Evolutionary conservation across 2,329 filamentous ascomycete species (phyloP), one percentile per base, ranked within the genome.

Genomic region (Trichoderma harzianum): DNA sequence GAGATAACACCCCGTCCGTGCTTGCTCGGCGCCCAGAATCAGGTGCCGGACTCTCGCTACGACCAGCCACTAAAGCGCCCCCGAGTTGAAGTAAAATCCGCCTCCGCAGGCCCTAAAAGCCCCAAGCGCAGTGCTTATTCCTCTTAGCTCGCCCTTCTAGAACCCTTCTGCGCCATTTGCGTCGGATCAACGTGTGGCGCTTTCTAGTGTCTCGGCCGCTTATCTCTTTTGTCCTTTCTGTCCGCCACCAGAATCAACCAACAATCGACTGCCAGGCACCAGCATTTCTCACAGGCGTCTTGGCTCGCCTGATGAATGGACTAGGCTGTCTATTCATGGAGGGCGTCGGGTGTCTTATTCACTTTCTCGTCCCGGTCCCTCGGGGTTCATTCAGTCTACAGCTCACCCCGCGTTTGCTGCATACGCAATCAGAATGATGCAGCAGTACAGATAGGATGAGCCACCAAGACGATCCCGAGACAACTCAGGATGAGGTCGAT

Each of bases 111-210:
- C 12, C 39, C 62, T 24, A 65, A 60, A 32, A 43, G 53, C 65
- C 51, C 64, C 34, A 60, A 60, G 32, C 65, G 55, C 36, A 26
- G 55, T 60, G 55, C 53, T 69, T 69, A 60, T 69, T 65, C 26
- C 36, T 69, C 36, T 39, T 60, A 60, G 65, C 53, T 32, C 36
- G 36, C 65, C 36, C 65, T 69, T 69, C 65, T 69, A 69, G 65
- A 69, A 69, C 34, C 1, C 51, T 67, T 67, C 64, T 16, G 51
- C 53, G 64, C 32, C 18, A 36, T 24, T 30, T 21, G 36, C 36
- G 21, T 51, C 61, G 61, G 16, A 43, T 58, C 24, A 55, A 28
- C 32, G 34, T 30, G 64, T 67, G 51, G 64, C 51, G 51, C 24
- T 26, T 58, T 60, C 53, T 47, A 60, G 53, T 24, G 26, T 34